Evolutionary conservation across 768 basidiomycete genomes (phyloP).

Genomic region (Amanita pallidorosea): DNA sequence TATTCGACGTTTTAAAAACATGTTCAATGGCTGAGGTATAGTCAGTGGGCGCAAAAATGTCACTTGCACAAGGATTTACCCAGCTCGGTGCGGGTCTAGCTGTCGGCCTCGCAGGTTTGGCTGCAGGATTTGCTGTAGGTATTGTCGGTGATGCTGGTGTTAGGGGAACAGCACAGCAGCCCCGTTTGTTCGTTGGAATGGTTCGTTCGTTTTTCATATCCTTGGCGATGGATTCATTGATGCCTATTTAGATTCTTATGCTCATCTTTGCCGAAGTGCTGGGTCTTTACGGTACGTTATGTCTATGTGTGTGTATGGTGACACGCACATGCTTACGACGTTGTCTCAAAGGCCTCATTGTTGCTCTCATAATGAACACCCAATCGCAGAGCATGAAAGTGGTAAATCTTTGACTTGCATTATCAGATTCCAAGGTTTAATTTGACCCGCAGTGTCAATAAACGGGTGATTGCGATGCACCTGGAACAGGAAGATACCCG

Average conservation of each 20-base stretch:
- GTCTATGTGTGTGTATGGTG: background rate
- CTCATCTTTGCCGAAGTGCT: conserved; percentile 96
- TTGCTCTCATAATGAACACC: conserved; percentile 94
- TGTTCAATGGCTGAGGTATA: background rate
- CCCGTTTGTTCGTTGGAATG: conserved; percentile 91
- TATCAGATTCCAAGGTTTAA: background rate
- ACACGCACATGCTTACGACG: conserved; percentile 6
- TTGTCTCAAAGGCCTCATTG: conserved; percentile 55
- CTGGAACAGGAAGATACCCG: background rate
- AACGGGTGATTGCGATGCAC: background rate
- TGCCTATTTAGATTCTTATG: conserved; percentile 68
- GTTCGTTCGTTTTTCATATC: conserved; percentile 24
- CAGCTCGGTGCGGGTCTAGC: conserved; percentile 91
- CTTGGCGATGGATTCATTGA: conserved; percentile 1
- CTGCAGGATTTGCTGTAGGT: conserved; percentile 95
- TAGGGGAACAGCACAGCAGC: conserved; percentile 94
- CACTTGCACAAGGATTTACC: conserved; percentile 88
- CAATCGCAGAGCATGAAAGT: conserved; percentile 33
- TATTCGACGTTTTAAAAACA: background rate
- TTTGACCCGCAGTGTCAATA: background rate
- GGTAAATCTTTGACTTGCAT: background rate
- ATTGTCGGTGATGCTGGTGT: conserved; percentile 99
- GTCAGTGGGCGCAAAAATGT: conserved; percentile 64
- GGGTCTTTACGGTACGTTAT: conserved; percentile 69
- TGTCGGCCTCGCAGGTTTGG: conserved; percentile 89